Evolutionary conservation across 2,329 filamentous ascomycete genomes (phyloP), one percentile per base, ranked within the genome.

Genomic region (Ophiostoma perfectum): DNA sequence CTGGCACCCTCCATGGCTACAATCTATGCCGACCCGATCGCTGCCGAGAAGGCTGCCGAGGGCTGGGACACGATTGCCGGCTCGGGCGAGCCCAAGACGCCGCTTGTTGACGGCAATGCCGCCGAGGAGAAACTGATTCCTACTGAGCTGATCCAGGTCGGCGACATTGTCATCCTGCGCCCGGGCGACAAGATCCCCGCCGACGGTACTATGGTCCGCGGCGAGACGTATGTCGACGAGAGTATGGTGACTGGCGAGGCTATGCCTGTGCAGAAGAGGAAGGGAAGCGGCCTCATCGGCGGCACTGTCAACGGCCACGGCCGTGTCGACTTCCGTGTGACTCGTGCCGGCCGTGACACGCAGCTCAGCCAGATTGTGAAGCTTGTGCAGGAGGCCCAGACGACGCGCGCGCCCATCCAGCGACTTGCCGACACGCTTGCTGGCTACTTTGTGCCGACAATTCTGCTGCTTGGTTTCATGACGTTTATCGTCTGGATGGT

Each of bases 241-340:
- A 97, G 93, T 76, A 98, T 98, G 94, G 93, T 99, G 65, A 99
- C 95, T 5, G 95, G 95, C 72, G 95, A 99, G 80, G 91, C 95
- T 2, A 94, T 97, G 85, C 94, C 95, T 0, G 93, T 98, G 47
- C 88, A 92, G 74, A 99, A 99, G 80, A 89, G 86, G 73, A 89
- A 91, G 74, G 92, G 91, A 8, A 88, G 88, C 73, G 79, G 86
- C 60, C 81, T 99, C 69, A 95, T 98, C 77, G 95, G 93, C 66
- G 95, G 95, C 42, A 98, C 95, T 2, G 94, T 99, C 75, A 99
- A 99, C 76, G 92, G 93, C 38, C 90, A 93, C 72, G 95, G 95
- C 2, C 88, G 94, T 64, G 82, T 97, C 52, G 95, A 98, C 77
- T 95, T 98, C 78, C 88, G 91, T 60, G 95, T 99, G 70, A 96